A percentile compares a stretch with the other conserved stretches of the same genome.
These are phyloP conservation scores for Umbelopsis vinacea DNA, from an alignment of 192 early-diverging fungal genomes.

Conservation along the genomic window DNA sequence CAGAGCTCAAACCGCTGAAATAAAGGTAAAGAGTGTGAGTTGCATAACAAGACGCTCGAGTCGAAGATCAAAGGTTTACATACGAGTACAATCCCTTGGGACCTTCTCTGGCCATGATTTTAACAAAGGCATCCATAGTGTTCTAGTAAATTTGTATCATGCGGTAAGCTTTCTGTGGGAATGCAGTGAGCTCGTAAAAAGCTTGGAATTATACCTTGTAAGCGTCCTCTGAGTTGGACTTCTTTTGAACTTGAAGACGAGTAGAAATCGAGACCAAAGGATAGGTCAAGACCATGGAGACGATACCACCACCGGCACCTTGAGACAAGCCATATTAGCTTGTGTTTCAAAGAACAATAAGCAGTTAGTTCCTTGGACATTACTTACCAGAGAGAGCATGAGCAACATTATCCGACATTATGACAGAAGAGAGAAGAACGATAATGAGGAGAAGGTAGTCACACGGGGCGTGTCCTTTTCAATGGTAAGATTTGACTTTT, in stretches of 20 bases:
- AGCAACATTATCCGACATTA: conserved; percentile 82
- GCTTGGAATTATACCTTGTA: conserved; percentile 55
- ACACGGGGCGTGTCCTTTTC: neutral
- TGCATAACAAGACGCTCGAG: neutral
- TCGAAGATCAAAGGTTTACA: conserved; percentile 28
- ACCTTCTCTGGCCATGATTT: conserved; percentile 91
- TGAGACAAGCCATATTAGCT: neutral
- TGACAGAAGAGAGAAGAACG: neutral
- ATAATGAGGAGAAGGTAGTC: neutral
- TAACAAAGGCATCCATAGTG: conserved; percentile 76
- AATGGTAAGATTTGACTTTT: no score
- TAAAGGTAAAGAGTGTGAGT: neutral
- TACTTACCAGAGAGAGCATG: conserved; percentile 73
- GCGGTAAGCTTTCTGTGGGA: no score
- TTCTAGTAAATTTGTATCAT: conserved; percentile 38
- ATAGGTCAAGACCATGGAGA: conserved; percentile 94
- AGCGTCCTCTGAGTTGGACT: conserved; percentile 54
- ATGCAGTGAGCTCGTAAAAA: no score
- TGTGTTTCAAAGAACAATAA: neutral
- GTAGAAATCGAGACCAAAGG: conserved; percentile 83
- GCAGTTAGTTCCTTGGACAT: neutral
- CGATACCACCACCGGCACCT: conserved; percentile 88
- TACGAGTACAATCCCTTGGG: conserved; percentile 88
- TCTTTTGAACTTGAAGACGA: conserved; percentile 80
- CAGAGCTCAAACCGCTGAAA: conserved; percentile 86